These are phyloP conservation scores for Andalucia godoyi DNA, from an alignment of 78 protist species.

Conservation along the genomic window DNA sequence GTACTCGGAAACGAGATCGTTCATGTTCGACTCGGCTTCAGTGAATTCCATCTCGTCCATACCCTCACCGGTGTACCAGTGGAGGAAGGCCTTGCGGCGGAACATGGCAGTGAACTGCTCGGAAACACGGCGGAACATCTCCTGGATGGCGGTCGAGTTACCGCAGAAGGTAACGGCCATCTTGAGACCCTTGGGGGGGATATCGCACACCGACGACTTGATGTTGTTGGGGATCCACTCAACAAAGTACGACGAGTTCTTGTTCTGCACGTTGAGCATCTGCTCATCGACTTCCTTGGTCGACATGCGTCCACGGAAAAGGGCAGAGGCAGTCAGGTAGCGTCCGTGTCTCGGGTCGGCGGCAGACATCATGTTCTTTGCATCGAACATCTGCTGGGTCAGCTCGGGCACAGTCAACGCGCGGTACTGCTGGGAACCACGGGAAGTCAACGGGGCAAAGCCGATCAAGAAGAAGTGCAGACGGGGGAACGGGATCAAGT, in stretches of 20 bases:
- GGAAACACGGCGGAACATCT: conserved; percentile 91
- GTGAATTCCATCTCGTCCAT: conserved; percentile 72
- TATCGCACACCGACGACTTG: conserved; percentile 91
- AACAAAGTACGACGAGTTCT: conserved; percentile 89
- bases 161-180: conserved; percentile 95
- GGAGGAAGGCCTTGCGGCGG: conserved; percentile 96
- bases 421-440: conserved; percentile 68
- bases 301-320: conserved; percentile 92
- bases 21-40: conserved; percentile 61
- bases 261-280: conserved; percentile 85
- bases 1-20: conserved; percentile 58
- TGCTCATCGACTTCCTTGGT: conserved; percentile 97
- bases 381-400: conserved; percentile 96
- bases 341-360: conserved; percentile 95
- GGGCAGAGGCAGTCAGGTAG: conserved; percentile 91
- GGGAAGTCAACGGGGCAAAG: conserved; percentile 88
- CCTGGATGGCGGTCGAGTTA: conserved; percentile 95
- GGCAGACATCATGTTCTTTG: conserved; percentile 98
- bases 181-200: conserved; percentile 92
- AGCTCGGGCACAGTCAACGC: conserved; percentile 91
- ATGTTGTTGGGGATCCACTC: conserved; percentile 99
- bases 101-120: conserved; percentile 96
- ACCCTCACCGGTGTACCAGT: conserved; percentile 95
- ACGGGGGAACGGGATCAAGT: conserved; percentile 98
- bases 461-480: conserved; percentile 97